Conservation (phyloP, 164 flowering plant genomes). For the Stephania yunnanensis region DNA sequence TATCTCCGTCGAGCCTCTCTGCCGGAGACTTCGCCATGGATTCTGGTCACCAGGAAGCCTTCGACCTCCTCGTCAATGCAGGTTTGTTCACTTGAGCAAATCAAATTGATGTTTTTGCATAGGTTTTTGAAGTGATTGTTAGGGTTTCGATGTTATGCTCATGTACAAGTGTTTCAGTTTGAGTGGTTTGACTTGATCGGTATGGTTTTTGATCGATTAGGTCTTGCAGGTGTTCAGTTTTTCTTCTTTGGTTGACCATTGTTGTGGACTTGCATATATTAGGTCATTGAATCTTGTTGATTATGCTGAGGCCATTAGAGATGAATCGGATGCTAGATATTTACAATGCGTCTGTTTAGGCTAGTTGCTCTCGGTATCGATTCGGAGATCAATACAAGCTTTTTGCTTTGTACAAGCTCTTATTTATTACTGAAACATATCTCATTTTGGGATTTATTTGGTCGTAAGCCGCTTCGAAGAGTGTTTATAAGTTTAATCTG, state of each 20-base stretch:
- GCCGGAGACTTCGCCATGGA: conserved; percentile 98
- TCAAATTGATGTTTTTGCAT: neutral
- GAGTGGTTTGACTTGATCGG: neutral
- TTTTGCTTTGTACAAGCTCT: neutral
- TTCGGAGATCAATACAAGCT: neutral
- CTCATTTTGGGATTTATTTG: neutral
- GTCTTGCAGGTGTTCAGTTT: neutral
- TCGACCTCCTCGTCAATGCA: conserved; percentile 79
- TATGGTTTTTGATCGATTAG: neutral
- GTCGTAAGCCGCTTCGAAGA: neutral
- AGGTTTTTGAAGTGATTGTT: no score
- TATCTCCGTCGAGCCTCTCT: conserved; percentile 67
- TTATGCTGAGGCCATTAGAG: neutral
- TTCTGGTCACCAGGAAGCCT: conserved; percentile 71
- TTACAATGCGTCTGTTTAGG: neutral
- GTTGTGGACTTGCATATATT: neutral
- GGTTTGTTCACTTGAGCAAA: conserved; percentile 29
- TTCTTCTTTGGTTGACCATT: neutral
- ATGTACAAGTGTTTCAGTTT: neutral
- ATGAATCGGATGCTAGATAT: neutral
- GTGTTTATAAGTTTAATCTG: neutral
- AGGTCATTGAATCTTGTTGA: neutral
- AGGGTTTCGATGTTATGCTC: neutral
- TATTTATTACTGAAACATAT: neutral
- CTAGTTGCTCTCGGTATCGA: neutral